A percentile compares a stretch with the other conserved stretches of the same genome.
These are phyloP conservation scores for Aspergillus nanangensis DNA, from an alignment of 495 filamentous ascomycete species.

Conservation along the genomic window DNA sequence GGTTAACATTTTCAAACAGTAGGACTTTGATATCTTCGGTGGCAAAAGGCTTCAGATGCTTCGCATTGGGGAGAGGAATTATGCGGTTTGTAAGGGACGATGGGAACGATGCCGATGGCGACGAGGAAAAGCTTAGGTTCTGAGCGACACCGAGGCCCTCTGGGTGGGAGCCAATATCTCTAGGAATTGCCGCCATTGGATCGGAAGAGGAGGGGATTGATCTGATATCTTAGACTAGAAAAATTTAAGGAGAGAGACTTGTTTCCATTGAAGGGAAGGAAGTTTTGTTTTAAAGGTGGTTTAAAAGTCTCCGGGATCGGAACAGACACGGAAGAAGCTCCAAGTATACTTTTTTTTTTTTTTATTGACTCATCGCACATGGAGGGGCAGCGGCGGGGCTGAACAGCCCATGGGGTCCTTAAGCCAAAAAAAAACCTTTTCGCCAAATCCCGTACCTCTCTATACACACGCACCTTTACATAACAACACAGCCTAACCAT, in stretches of 20 bases:
- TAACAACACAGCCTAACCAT: no score
- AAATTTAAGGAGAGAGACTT: not conserved
- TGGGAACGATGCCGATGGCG: slow-evolving; percentile 61
- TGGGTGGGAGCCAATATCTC: slow-evolving; percentile 27
- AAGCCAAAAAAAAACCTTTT: no score
- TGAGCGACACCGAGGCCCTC: slow-evolving; percentile 43
- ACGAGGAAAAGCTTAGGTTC: slow-evolving; percentile 54
- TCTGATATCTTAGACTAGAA: not conserved
- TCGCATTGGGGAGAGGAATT: slow-evolving; percentile 44
- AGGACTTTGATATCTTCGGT: slow-evolving; percentile 95
- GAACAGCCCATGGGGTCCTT: not conserved
- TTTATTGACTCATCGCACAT: slow-evolving; percentile 5
- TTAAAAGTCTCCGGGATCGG: slow-evolving; percentile 10
- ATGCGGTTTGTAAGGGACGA: slow-evolving; percentile 31
- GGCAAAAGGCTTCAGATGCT: slow-evolving; percentile 92
- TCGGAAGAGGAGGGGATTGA: not conserved
- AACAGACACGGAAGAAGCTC: not conserved
- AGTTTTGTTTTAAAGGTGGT: not conserved
- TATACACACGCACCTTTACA: no score
- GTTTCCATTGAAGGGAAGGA: not conserved
- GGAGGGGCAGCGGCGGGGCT: slow-evolving; percentile 12
- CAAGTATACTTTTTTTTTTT: not conserved
- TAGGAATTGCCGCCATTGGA: slow-evolving; percentile 15
- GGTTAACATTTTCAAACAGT: slow-evolving; percentile 92
- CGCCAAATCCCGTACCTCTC: no score